Evolutionary conservation across 202 grass and related monocot species (phyloP).

Genomic region (Saccharum hybrid): DNA sequence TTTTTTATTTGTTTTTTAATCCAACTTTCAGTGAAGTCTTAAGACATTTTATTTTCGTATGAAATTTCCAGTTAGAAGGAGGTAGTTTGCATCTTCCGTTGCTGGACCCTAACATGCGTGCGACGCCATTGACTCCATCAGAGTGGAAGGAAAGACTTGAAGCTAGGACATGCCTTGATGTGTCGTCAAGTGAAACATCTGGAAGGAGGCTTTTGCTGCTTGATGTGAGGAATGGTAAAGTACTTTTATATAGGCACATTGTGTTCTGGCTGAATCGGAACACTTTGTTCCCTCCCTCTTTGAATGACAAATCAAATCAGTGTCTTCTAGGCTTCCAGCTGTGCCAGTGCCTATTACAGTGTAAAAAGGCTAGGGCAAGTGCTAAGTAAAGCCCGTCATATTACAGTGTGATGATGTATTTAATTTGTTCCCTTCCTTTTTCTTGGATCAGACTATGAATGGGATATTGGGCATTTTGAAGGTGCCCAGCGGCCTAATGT

Average conservation of each 20-base stretch:
- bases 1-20: not conserved
- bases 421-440: not conserved
- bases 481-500: conserved; percentile 83
- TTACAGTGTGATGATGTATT: conserved; percentile 20
- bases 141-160: conserved; percentile 81
- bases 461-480: conserved; percentile 99
- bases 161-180: conserved; percentile 46
- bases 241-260: conserved; percentile 19
- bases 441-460: conserved; percentile 82
- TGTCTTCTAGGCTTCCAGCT: not conserved
- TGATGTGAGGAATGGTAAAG: conserved; percentile 90
- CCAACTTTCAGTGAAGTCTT: conserved; percentile 1
- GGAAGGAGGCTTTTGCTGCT: conserved; percentile 67
- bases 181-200: conserved; percentile 35
- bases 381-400: not conserved
- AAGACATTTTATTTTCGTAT: conserved; percentile 39
- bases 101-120: conserved; percentile 69
- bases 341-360: not conserved
- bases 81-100: conserved; percentile 85
- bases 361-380: not conserved
- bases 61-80: conserved; percentile 80
- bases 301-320: not conserved
- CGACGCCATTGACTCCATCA: conserved; percentile 72
- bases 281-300: not conserved
- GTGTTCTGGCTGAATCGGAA: not conserved